Evolutionary conservation across 805 yeast species (phyloP).

Genomic region (Ogataea trehaloabstinens): DNA sequence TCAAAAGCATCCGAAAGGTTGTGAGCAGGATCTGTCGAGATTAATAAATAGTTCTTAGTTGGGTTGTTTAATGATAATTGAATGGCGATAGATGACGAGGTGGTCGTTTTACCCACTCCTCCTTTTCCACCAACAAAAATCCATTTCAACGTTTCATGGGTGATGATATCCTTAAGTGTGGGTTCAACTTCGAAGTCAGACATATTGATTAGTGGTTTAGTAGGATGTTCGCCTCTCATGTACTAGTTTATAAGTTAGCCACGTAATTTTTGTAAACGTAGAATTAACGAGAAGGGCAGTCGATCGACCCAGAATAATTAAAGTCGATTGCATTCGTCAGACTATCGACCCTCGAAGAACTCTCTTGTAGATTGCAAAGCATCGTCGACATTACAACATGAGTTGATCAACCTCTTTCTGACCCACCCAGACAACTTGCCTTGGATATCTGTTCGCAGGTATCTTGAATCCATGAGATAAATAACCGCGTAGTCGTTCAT

Average conservation of each 20-base stretch:
- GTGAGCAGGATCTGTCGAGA: slow-evolving; percentile 98
- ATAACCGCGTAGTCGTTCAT: slow-evolving; percentile 76
- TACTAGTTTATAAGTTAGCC: too few relatives aligned
- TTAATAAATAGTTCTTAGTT: slow-evolving; percentile 73
- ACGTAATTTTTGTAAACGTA: too few relatives aligned
- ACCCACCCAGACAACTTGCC: slow-evolving; percentile 76
- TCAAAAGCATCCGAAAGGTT: slow-evolving; percentile 97
- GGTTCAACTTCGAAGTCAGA: slow-evolving; percentile 66
- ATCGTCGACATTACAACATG: slow-evolving; percentile 6
- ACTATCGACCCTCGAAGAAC: slow-evolving; percentile 10
- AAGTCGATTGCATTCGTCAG: not conserved
- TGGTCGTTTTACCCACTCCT: slow-evolving; percentile 98
- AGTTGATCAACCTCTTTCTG: slow-evolving; percentile 32
- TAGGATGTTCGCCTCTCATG: too few relatives aligned
- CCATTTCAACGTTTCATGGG: slow-evolving; percentile 80
- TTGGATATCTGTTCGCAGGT: slow-evolving; percentile 40
- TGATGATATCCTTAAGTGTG: slow-evolving; percentile 61
- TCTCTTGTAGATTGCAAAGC: slow-evolving; percentile 5
- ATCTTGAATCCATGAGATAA: slow-evolving; percentile 68
- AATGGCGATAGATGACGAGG: slow-evolving; percentile 92
- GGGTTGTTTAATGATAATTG: slow-evolving; percentile 88
- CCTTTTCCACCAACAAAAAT: slow-evolving; percentile 99
- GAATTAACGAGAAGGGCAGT: too few relatives aligned
- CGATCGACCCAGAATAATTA: slow-evolving; percentile 4
- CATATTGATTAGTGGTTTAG: slow-evolving; percentile 20